A percentile compares a stretch with the other conserved stretches of the same genome.
Conservation (phyloP, 2,329 filamentous ascomycete genomes). For the Tolypocladium guangdongense region DNA sequence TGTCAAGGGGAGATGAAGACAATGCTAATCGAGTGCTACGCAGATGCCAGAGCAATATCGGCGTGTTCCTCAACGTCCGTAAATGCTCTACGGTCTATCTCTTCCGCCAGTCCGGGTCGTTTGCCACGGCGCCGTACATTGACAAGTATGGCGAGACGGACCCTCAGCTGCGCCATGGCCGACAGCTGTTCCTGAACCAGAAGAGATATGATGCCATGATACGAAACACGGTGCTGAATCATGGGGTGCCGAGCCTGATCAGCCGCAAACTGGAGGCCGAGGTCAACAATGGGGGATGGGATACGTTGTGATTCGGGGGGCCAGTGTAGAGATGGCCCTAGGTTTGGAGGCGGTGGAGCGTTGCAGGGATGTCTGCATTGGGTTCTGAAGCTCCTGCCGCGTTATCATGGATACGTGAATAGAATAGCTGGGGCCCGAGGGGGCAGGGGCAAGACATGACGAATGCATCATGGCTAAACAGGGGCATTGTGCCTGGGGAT, state of each 20-base stretch:
- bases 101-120: conserved; percentile 72
- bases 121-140: conserved; percentile 80
- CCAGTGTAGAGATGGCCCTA: background rate
- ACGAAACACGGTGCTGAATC: conserved; percentile 74
- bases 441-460: background rate
- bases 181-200: conserved; percentile 88
- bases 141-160: conserved; percentile 95
- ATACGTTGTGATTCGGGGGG: conserved; percentile 41
- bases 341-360: background rate
- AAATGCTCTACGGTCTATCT: conserved; percentile 90
- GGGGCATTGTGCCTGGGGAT: background rate
- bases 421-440: background rate
- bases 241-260: conserved; percentile 81
- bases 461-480: background rate
- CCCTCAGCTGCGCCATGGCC: conserved; percentile 73
- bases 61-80: conserved; percentile 92
- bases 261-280: conserved; percentile 85
- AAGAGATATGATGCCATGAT: conserved; percentile 85
- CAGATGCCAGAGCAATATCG: conserved; percentile 80
- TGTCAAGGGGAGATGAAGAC: background rate
- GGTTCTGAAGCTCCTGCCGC: background rate
- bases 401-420: background rate
- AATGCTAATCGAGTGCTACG: background rate
- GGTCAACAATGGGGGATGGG: conserved; percentile 96
- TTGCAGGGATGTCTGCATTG: background rate